A percentile compares a stretch with the other conserved stretches of the same genome.
Evolutionary conservation across 768 basidiomycete species (phyloP).

Genomic region (Tephrocybe sp.): DNA sequence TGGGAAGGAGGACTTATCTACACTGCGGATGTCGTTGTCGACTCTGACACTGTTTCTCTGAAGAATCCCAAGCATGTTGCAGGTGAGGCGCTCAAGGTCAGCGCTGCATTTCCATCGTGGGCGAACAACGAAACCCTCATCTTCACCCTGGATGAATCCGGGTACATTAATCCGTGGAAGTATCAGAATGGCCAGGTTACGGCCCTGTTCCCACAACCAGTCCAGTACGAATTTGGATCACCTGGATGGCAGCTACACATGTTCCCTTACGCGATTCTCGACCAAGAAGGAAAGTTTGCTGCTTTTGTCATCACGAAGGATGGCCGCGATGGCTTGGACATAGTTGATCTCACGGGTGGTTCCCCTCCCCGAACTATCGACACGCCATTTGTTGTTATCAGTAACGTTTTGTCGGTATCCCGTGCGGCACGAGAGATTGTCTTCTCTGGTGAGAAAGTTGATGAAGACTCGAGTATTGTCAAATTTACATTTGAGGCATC

Average conservation of each 20-base stretch:
- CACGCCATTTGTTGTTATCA: constrained; percentile 43
- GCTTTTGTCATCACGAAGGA: constrained; percentile 41
- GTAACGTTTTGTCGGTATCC: constrained; percentile 34
- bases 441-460: constrained; percentile 44
- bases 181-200: constrained; percentile 34
- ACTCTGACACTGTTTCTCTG: constrained; percentile 28
- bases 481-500: constrained; percentile 29
- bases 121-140: constrained; percentile 51
- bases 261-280: constrained; percentile 47
- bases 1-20: constrained; percentile 27
- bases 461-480: constrained; percentile 37
- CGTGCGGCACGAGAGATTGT: constrained; percentile 30
- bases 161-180: constrained; percentile 68
- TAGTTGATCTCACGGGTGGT: constrained; percentile 33
- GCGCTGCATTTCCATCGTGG: constrained; percentile 65
- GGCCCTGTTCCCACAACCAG: constrained; percentile 41
- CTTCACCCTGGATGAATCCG: constrained; percentile 65
- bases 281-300: constrained; percentile 30
- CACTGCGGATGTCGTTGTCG: constrained; percentile 44
- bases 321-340: constrained; percentile 39
- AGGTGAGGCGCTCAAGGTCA: constrained; percentile 48
- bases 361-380: constrained; percentile 32
- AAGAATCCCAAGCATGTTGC: constrained; percentile 45
- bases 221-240: constrained; percentile 54
- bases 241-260: constrained; percentile 58